Evolutionary conservation across 768 basidiomycete genomes (phyloP), one percentile per base, ranked within the genome.

Genomic region (Boletus rex-veris): DNA sequence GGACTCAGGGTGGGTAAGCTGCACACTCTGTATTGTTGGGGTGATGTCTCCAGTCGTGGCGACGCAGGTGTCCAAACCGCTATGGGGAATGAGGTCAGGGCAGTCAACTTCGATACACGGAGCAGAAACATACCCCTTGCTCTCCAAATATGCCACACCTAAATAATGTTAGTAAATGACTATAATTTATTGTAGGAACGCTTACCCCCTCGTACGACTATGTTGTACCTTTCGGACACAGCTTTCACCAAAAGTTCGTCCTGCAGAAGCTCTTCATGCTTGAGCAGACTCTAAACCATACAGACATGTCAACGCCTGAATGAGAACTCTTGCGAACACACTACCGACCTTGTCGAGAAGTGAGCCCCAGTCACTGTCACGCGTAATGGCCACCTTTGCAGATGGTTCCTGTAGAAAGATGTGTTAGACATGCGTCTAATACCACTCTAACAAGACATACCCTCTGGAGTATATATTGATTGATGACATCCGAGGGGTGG

Each of bases 401-500:
- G 58, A 56, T 15, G 65, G 60, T 41, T 56, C 57, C 64, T 66
- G 30, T 21, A 16, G n/a, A 38, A 16, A 18, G 14, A 9, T 8
- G n/a, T 0, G 11, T 10, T 30, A 12, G 21, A 10, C 9, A 11
- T 39, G 16, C 18, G 3, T 35, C 35, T 7, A 1, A 28, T 7
- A 12, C 11, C 12, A 12, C 47, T 18, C 15, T 7, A 11, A 12
- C 16, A 40, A 44, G 11, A 50, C 59, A 38, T 43, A 58, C 64
- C 53, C 53, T 52, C n/a, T 57, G 45, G 2, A 66, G 50, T 54
- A 66, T 54, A 43, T 65, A 67, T 19, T 19, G 58, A 41, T 67
- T 67, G 26, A 66, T 67, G 39, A 56, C 45, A 15, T 66, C 64
- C 11, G 48, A 55, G 5, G 64, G 65, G 10, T 66, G 64, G 43